Conservation (phyloP, 768 basidiomycete genomes). For the Coprinellus micaceus region DNA sequence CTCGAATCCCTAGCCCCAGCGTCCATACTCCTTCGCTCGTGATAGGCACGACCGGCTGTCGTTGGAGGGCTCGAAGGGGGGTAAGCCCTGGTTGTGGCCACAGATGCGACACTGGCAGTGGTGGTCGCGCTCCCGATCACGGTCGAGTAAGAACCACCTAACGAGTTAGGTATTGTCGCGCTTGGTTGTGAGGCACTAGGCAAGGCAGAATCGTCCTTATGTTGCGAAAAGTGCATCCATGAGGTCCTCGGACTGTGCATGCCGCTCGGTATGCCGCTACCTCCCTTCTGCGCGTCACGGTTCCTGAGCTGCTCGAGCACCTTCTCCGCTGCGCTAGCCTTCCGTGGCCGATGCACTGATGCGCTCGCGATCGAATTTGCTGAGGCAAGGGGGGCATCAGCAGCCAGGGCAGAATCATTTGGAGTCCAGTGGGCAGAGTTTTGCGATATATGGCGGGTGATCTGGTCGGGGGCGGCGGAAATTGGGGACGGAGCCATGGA, state of each 20-base stretch:
- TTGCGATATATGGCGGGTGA: conserved; percentile 4
- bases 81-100: conserved; percentile 5
- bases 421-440: neutral
- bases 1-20: conserved; percentile 29
- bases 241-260: conserved; percentile 37
- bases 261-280: conserved; percentile 21
- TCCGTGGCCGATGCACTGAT: conserved; percentile 39
- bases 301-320: conserved; percentile 62
- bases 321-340: conserved; percentile 65
- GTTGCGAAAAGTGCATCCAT: conserved; percentile 41
- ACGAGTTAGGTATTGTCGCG: neutral
- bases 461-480: conserved; percentile 13
- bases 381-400: conserved; percentile 15
- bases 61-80: neutral
- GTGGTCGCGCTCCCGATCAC: neutral
- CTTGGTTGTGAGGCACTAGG: neutral
- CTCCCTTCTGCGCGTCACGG: conserved; percentile 49
- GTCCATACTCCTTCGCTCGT: neutral
- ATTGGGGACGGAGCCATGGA: conserved; percentile 13
- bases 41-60: neutral
- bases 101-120: conserved; percentile 6
- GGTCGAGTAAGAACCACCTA: conserved; percentile 2
- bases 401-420: neutral
- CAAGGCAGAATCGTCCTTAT: conserved; percentile 20
- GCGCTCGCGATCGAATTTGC: conserved; percentile 22